Conservation (phyloP, 2,329 filamentous ascomycete genomes). For the Bipolaris victoriae region DNA sequence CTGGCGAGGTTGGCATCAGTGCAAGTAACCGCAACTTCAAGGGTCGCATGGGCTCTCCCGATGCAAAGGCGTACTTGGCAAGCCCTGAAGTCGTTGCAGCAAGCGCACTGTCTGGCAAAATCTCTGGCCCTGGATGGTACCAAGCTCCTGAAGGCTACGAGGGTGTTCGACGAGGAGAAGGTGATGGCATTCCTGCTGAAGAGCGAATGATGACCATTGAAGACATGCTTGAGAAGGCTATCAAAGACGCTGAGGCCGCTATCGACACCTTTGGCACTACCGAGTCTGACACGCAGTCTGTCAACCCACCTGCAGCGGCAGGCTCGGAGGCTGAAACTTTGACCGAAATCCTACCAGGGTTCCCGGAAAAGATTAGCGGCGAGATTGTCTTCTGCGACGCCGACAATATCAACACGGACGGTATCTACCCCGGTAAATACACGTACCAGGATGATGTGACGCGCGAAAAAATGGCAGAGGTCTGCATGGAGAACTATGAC, state of each 20-base stretch:
- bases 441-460: constrained; percentile 89
- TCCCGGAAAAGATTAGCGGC: constrained; percentile 80
- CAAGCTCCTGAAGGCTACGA: constrained; percentile 70
- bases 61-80: constrained; percentile 83
- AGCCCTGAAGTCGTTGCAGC: constrained; percentile 93
- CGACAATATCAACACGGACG: constrained; percentile 90
- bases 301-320: constrained; percentile 40
- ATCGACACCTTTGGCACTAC: constrained; percentile 56
- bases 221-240: constrained; percentile 73
- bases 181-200: constrained; percentile 68
- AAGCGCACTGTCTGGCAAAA: constrained; percentile 76
- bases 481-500: constrained; percentile 96
- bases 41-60: constrained; percentile 82
- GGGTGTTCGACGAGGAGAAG: constrained; percentile 73
- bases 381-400: constrained; percentile 88
- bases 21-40: constrained; percentile 91
- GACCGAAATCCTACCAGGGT: constrained; percentile 81
- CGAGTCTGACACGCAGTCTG: constrained; percentile 41
- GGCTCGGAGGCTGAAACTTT: constrained; percentile 45
- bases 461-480: constrained; percentile 79
- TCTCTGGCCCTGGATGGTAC: constrained; percentile 80
- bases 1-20: constrained; percentile 84
- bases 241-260: constrained; percentile 70
- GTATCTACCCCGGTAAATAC: constrained; percentile 89
- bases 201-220: constrained; percentile 71